phyloP scores from a whole-genome alignment of 768 basidiomycete genomes.

The Pisolithus sp. region DNA sequence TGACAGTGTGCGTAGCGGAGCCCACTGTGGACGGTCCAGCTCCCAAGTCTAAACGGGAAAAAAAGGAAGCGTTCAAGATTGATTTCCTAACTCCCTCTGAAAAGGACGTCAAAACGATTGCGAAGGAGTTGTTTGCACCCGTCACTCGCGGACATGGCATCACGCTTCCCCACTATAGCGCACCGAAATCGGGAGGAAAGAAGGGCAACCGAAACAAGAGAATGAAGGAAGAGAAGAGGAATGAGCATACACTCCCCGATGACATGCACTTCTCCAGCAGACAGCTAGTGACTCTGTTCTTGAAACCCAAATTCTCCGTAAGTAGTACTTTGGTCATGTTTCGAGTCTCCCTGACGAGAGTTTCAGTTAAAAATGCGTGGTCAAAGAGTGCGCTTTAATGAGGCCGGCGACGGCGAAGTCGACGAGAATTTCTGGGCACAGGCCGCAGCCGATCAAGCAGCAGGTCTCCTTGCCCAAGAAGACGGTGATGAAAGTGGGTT shows the following conservation, averaged over 20 bases:
- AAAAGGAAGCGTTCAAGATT: constrained; percentile 78
- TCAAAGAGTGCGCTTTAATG: constrained; percentile 47
- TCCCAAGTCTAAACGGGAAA: constrained; percentile 52
- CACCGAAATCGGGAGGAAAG: constrained; percentile 18
- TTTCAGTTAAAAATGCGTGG: constrained; percentile 85
- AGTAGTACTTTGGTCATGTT: constrained; percentile 22
- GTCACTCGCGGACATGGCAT: constrained; percentile 65
- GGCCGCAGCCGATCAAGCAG: constrained; percentile 80
- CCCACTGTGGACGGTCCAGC: constrained; percentile 42
- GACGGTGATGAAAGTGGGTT: constrained; percentile 61
- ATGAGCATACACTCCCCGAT: constrained; percentile 80
- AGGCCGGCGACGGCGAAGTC: constrained; percentile 76
- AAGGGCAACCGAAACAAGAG: constrained; percentile 42
- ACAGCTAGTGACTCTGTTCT: constrained; percentile 85
- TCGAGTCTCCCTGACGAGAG: constrained; percentile 5
- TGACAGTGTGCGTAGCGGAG: constrained; percentile 32
- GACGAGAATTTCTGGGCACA: constrained; percentile 98
- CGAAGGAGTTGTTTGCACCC: constrained; percentile 74
- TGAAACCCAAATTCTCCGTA: constrained; percentile 94
- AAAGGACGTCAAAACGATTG: constrained; percentile 52
- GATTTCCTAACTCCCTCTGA: constrained; percentile 64
- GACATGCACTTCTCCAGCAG: constrained; percentile 96
- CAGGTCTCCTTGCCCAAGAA: constrained; percentile 44
- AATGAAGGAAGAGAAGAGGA: constrained; percentile 52
- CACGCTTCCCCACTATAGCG: constrained; percentile 52